These are phyloP conservation scores for Globisporangium nunn DNA, from an alignment of 352 stramenopile species.

Conservation along the genomic window DNA sequence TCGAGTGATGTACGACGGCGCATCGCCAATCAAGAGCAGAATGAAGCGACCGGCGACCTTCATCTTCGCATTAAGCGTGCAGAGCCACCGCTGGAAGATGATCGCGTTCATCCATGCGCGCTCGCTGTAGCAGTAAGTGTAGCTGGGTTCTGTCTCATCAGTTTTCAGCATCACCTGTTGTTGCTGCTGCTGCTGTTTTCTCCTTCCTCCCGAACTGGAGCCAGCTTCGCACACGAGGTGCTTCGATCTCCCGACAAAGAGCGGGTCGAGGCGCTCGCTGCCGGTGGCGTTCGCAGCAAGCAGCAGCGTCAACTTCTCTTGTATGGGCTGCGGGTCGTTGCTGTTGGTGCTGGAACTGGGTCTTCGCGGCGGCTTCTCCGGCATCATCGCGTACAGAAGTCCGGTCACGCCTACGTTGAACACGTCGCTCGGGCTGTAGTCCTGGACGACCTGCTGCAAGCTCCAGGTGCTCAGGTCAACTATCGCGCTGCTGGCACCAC, in stretches of 20 bases:
- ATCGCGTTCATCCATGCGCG: slow-evolving; percentile 22
- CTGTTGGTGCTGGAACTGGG: neutral
- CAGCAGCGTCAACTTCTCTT: slow-evolving; percentile 12
- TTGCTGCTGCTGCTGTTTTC: neutral
- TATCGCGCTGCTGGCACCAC: too few species aligned
- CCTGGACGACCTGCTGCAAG: slow-evolving; percentile 7
- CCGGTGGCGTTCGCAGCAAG: slow-evolving; percentile 21
- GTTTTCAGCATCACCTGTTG: slow-evolving; percentile 1
- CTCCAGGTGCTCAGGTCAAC: slow-evolving; percentile 4
- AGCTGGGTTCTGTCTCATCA: slow-evolving; percentile 8
- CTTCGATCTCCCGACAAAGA: slow-evolving; percentile 18
- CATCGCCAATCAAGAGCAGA: slow-evolving; percentile 21
- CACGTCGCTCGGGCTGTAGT: slow-evolving; percentile 8
- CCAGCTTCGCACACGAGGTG: neutral
- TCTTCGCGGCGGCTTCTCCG: slow-evolving; percentile 6
- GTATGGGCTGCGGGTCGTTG: neutral
- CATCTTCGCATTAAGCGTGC: slow-evolving; percentile 22
- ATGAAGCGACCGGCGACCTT: slow-evolving; percentile 22
- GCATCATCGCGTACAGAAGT: slow-evolving; percentile 6
- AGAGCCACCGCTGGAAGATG: slow-evolving; percentile 25
- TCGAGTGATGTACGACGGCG: slow-evolving; percentile 21
- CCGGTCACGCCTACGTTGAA: slow-evolving; percentile 11
- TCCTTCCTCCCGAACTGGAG: neutral
- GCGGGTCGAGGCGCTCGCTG: slow-evolving; percentile 18
- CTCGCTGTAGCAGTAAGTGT: slow-evolving; percentile 22